Evolutionary conservation across 495 filamentous ascomycete species (phyloP).

Genomic region (Apiosordaria backusii): DNA sequence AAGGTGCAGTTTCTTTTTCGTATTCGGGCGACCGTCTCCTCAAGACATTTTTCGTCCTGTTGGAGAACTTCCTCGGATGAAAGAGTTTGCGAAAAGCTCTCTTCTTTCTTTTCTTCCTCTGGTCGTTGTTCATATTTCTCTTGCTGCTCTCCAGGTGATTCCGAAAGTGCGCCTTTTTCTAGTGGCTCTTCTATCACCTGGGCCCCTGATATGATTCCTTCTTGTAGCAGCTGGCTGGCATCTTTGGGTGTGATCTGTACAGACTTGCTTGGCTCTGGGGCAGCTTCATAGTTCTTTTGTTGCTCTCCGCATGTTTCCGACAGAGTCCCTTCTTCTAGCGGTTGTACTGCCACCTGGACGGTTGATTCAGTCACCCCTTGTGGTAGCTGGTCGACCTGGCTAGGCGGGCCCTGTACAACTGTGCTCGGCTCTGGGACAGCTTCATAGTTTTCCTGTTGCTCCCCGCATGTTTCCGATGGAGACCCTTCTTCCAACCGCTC

Average conservation of each 20-base stretch:
- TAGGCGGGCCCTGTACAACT: no score
- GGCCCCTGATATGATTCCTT: not conserved
- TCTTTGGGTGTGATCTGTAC: not conserved
- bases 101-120: not conserved
- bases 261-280: not conserved
- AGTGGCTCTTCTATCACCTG: not conserved
- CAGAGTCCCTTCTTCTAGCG: no score
- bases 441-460: no score
- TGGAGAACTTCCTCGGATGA: not conserved
- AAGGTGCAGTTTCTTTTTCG: not conserved
- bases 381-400: no score
- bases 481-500: no score
- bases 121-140: not conserved
- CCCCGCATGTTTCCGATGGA: no score
- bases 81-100: not conserved
- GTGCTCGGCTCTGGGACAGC: no score
- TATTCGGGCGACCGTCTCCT: not conserved
- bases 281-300: not conserved
- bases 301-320: no score
- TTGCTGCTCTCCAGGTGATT: not conserved
- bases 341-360: no score
- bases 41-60: not conserved
- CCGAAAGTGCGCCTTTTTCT: not conserved
- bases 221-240: not conserved
- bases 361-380: no score